Conservation (phyloP, 202 grass and related monocot species). For the Setaria italica region DNA sequence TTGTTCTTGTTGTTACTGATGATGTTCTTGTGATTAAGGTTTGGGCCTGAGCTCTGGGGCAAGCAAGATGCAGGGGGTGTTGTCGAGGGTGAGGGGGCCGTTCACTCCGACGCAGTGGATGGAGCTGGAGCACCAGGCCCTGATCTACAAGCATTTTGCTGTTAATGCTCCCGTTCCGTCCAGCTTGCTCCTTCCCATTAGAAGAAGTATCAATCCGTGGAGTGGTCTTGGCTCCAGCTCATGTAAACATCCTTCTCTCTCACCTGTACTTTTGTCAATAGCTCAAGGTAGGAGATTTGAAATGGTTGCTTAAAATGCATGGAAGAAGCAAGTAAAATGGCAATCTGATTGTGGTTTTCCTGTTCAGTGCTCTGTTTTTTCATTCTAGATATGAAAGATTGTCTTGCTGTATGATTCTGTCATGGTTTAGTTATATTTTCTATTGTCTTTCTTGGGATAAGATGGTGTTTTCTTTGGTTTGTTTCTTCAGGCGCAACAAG, state of each 20-base stretch:
- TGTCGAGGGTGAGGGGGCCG: constrained; percentile 77
- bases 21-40: constrained; percentile 40
- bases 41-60: constrained; percentile 53
- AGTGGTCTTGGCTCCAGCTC: constrained; percentile 52
- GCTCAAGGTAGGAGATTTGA: not conserved
- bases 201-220: constrained; percentile 67
- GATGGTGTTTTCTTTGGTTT: not conserved
- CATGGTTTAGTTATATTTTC: constrained; percentile 13
- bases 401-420: not conserved
- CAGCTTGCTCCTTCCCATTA: constrained; percentile 75
- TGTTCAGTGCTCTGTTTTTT: constrained; percentile 4
- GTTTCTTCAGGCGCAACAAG: not conserved
- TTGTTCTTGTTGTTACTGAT: constrained; percentile 27
- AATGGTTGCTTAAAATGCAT: not conserved
- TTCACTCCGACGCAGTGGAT: constrained; percentile 97
- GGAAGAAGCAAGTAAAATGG: constrained; percentile 16
- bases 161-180: constrained; percentile 72
- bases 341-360: constrained; percentile 3
- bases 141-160: constrained; percentile 89
- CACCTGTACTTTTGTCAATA: constrained; percentile 1
- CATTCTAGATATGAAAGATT: not conserved
- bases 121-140: constrained; percentile 90
- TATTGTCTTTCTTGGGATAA: not conserved
- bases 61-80: constrained; percentile 66
- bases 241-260: constrained; percentile 42